phyloP scores from a whole-genome alignment of 108 stramenopile genomes.

The Tribonema minus region DNA sequence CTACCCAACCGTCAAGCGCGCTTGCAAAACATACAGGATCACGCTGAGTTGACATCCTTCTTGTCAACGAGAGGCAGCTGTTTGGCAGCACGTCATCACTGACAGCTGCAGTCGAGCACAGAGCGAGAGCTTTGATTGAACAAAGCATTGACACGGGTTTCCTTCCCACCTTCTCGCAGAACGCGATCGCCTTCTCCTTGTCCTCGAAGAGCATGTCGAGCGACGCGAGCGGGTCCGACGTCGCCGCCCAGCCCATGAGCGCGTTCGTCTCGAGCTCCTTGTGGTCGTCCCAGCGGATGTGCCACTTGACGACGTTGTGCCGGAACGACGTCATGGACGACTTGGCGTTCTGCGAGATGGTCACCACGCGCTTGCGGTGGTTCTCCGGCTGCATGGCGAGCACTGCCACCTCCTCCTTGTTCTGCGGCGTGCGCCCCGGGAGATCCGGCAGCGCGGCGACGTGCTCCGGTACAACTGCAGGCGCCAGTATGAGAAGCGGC shows the following conservation, averaged over 20 bases:
- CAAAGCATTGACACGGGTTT: too few species aligned
- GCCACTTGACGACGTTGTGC: slow-evolving; percentile 8
- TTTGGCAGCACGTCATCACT: too few species aligned
- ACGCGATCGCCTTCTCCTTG: slow-evolving; percentile 79
- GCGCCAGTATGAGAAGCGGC: too few species aligned
- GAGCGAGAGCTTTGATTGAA: too few species aligned
- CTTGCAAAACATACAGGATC: too few species aligned
- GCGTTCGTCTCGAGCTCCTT: slow-evolving; percentile 69
- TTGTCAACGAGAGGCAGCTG: too few species aligned
- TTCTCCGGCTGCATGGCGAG: slow-evolving; percentile 24
- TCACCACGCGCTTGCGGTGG: slow-evolving; percentile 25
- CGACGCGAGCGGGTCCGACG: slow-evolving; percentile 80
- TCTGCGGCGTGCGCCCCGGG: slow-evolving; percentile 9
- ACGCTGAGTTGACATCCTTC: too few species aligned
- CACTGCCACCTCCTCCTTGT: slow-evolving; percentile 28
- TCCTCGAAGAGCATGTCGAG: slow-evolving; percentile 67
- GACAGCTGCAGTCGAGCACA: too few species aligned
- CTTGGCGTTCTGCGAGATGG: slow-evolving; percentile 22
- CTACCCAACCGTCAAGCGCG: too few species aligned
- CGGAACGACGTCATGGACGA: slow-evolving; percentile 18
- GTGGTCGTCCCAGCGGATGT: slow-evolving; percentile 10
- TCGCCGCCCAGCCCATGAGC: slow-evolving; percentile 91
- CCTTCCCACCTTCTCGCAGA: slow-evolving; percentile 88
- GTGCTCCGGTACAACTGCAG: too few species aligned
- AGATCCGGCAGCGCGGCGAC: too few species aligned